phyloP scores from a whole-genome alignment of 164 flowering plant species.

The Aristolochia californica region DNA sequence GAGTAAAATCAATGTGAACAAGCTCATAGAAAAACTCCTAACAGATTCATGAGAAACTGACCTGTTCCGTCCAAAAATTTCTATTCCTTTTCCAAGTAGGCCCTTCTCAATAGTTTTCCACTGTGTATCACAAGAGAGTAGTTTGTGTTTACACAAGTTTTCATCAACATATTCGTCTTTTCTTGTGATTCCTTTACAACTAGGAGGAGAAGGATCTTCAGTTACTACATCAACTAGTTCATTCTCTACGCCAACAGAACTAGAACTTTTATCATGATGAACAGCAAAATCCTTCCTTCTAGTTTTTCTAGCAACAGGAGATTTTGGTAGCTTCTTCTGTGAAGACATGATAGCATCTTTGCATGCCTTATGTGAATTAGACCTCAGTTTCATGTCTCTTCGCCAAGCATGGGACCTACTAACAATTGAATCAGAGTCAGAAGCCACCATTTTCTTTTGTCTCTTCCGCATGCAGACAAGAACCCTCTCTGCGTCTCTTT shows the following conservation, averaged over 20 bases:
- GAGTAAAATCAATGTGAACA: neutral
- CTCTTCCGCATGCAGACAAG: constrained; percentile 49
- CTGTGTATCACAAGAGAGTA: constrained; percentile 24
- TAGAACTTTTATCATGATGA: constrained; percentile 15
- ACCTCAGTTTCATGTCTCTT: constrained; percentile 44
- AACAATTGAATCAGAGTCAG: constrained; percentile 63
- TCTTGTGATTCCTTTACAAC: constrained; percentile 27
- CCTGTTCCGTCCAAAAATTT: constrained; percentile 95
- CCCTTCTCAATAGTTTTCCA: constrained; percentile 85
- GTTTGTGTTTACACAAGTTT: constrained; percentile 40
- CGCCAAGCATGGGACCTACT: constrained; percentile 30
- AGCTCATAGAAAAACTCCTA: too few species aligned
- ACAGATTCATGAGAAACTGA: too few species aligned
- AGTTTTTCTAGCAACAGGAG: constrained; percentile 36
- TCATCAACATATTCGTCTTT: constrained; percentile 69
- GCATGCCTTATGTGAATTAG: constrained; percentile 47
- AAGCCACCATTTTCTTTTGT: constrained; percentile 58
- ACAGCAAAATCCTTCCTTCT: constrained; percentile 33
- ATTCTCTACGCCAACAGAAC: constrained; percentile 20
- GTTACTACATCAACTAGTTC: constrained; percentile 24
- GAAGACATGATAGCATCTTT: constrained; percentile 56
- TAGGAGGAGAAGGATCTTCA: constrained; percentile 20
- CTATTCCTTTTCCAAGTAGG: constrained; percentile 76
- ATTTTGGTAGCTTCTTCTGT: constrained; percentile 32
- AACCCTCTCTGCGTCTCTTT: constrained; percentile 70